Base-by-base conservation (phyloP, 352 stramenopile species). In the Phytophthora ramorum region DNA sequence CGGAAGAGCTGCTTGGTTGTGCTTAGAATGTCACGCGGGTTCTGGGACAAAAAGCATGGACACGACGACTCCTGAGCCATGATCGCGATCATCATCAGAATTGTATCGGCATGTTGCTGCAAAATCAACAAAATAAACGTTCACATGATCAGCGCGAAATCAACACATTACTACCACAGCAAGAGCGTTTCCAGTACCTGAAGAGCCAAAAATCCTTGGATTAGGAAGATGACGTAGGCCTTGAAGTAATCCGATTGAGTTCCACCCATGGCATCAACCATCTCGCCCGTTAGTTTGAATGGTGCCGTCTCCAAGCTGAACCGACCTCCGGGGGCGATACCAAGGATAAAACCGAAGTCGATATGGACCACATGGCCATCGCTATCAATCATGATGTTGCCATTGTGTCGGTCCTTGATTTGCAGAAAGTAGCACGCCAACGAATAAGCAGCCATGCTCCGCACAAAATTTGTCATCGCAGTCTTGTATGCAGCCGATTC, bases 341-440 rank as follows among this genome's bases (percentile, higher is more conserved):
- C 97, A 19, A 99, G 92, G 37, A 99, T 97, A 76, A 99, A 99
- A 14, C 98, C 97, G 75, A 99, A 99, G 80, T 99, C 98, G 66
- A 99, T 99, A 80, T 99, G 97, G 47, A 99, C 92, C 3, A 99
- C 80, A 70, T 98, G 95, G 7, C 97, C 97, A 45, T 97, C 83
- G 44, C 86, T 98, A 77, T 99, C 97, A 48, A 99, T 97, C 91
- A 99, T 98, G 59, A 99, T 98, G 72, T 99, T 99, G 28, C 97
- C 98, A 70, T 99, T 99, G 89, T 99, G 98, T 3, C 97, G 89
- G 76, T 99, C 98, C 73, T 99, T 99, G 66, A 99, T 92, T 60
- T 98, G 95, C 40, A 99, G 75, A 19, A 99, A 90, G 73, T 99
- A 99, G 54, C 89, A 98, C 24, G 98, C 95, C 19, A 99, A 87